Conservation (phyloP, 2,329 filamentous ascomycete genomes). For the Thermoascus crustaceus region DNA sequence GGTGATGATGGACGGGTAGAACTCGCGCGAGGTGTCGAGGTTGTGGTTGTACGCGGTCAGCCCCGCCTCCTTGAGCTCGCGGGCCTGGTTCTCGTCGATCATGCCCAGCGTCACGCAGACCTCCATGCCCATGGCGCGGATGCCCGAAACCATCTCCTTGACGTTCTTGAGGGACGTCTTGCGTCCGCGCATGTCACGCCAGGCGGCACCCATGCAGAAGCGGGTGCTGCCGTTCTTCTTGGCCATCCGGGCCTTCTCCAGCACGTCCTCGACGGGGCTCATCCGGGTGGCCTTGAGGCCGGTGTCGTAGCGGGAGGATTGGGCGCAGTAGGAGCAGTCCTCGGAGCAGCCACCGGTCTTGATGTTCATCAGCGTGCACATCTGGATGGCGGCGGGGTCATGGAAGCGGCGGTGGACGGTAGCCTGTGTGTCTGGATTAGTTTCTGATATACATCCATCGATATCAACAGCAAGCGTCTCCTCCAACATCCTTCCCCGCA, state of each 20-base stretch:
- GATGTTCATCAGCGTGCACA: slow-evolving; percentile 95
- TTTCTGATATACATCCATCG: not conserved
- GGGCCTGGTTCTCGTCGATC: slow-evolving; percentile 74
- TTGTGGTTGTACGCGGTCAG: slow-evolving; percentile 94
- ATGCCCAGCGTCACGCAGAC: slow-evolving; percentile 89
- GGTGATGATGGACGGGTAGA: slow-evolving; percentile 78
- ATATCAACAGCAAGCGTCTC: not conserved
- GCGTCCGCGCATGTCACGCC: slow-evolving; percentile 87
- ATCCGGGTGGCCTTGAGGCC: slow-evolving; percentile 71
- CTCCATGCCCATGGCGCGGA: slow-evolving; percentile 77
- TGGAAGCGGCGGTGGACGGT: slow-evolving; percentile 78
- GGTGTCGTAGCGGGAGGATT: slow-evolving; percentile 68
- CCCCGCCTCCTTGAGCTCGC: slow-evolving; percentile 73
- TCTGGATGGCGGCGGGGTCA: slow-evolving; percentile 72
- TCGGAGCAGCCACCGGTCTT: slow-evolving; percentile 89
- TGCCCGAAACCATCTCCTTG: slow-evolving; percentile 75
- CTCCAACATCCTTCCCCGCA: not conserved
- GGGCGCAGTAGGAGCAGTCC: slow-evolving; percentile 86
- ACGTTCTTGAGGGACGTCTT: slow-evolving; percentile 78
- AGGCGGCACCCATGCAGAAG: slow-evolving; percentile 93
- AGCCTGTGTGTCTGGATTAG: slow-evolving; percentile 44
- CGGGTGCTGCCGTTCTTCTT: slow-evolving; percentile 78
- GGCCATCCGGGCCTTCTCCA: slow-evolving; percentile 67
- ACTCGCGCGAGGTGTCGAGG: slow-evolving; percentile 80
- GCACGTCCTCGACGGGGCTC: slow-evolving; percentile 69